These are phyloP conservation scores for Didymosphaeria variabile DNA, from an alignment of 2,329 filamentous ascomycete genomes.

Conservation along the genomic window DNA sequence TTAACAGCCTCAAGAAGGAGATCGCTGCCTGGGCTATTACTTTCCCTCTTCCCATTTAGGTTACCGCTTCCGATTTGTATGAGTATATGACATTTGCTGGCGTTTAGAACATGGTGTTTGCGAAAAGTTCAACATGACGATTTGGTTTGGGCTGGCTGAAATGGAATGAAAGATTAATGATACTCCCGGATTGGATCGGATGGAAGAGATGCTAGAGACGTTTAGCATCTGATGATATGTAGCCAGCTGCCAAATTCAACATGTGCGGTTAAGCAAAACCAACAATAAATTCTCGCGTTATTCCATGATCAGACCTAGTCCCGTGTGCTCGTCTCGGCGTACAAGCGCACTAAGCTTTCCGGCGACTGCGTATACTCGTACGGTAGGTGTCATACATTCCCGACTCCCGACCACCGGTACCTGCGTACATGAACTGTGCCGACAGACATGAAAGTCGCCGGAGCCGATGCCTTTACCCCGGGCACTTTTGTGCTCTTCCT, in stretches of 20 bases:
- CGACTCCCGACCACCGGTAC: too few relatives aligned
- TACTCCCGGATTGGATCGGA: constrained; percentile 1
- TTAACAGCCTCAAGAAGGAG: constrained; percentile 87
- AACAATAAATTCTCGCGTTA: neutral
- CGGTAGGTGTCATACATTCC: too few relatives aligned
- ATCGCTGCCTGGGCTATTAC: constrained; percentile 84
- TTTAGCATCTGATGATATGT: neutral
- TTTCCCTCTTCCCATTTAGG: constrained; percentile 88
- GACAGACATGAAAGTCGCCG: too few relatives aligned
- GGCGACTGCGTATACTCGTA: too few relatives aligned
- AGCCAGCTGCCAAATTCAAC: constrained; percentile 19
- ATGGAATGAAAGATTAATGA: constrained; percentile 16
- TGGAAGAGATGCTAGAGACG: neutral
- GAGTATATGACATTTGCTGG: constrained; percentile 12
- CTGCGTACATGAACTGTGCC: too few relatives aligned
- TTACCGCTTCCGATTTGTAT: constrained; percentile 5
- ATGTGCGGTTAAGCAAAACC: constrained; percentile 11
- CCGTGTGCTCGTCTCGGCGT: too few relatives aligned
- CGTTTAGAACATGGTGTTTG: constrained; percentile 8
- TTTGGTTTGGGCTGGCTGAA: constrained; percentile 9
- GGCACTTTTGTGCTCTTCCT: too few relatives aligned
- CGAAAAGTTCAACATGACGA: constrained; percentile 14
- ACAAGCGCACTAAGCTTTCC: too few relatives aligned
- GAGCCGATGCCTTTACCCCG: too few relatives aligned
- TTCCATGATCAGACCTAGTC: too few relatives aligned